A percentile compares a stretch with the other conserved stretches of the same genome.
Evolutionary conservation across 2,329 filamentous ascomycete species (phyloP).

Genomic region (Phialemoniopsis sp.): DNA sequence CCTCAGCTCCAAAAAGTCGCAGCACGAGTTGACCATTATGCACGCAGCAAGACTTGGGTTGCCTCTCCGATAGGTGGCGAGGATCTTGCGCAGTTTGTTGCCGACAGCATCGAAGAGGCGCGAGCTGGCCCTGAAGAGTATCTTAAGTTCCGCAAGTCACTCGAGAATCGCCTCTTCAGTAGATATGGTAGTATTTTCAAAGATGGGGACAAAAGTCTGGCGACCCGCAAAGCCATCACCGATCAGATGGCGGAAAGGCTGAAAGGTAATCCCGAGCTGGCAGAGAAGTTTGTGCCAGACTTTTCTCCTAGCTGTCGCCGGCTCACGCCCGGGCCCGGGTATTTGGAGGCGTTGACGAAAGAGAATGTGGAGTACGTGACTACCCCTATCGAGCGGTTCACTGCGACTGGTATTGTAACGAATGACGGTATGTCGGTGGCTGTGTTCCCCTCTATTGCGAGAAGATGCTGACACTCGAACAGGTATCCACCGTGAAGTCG

Average conservation of each 20-base stretch:
- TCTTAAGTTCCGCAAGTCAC: not conserved
- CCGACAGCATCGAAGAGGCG: not conserved
- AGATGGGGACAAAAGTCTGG: too few species aligned
- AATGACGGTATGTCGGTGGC: conserved; percentile 16
- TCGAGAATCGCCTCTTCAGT: too few species aligned
- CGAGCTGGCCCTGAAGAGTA: conserved; percentile 1
- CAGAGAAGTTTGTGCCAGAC: conserved; percentile 16
- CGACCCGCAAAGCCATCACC: too few species aligned
- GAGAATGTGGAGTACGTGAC: conserved; percentile 23
- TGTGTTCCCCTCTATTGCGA: too few species aligned
- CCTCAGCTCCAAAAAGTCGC: too few species aligned
- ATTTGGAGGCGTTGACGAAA: conserved; percentile 16
- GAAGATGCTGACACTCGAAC: too few species aligned
- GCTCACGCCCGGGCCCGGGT: conserved; percentile 18
- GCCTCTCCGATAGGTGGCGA: conserved; percentile 14
- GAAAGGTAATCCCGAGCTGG: conserved; percentile 22
- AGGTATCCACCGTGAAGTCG: conserved; percentile 19
- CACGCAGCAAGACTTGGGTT: conserved; percentile 16
- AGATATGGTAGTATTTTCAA: too few species aligned
- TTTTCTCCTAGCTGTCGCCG: conserved; percentile 14
- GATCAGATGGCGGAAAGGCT: conserved; percentile 19
- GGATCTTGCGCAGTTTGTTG: too few species aligned
- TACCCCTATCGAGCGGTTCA: conserved; percentile 21
- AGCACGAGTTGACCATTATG: conserved; percentile 14
- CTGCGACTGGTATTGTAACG: conserved; percentile 18